Conservation (phyloP, 108 stramenopile genomes). For the Skeletonema tropicum region DNA sequence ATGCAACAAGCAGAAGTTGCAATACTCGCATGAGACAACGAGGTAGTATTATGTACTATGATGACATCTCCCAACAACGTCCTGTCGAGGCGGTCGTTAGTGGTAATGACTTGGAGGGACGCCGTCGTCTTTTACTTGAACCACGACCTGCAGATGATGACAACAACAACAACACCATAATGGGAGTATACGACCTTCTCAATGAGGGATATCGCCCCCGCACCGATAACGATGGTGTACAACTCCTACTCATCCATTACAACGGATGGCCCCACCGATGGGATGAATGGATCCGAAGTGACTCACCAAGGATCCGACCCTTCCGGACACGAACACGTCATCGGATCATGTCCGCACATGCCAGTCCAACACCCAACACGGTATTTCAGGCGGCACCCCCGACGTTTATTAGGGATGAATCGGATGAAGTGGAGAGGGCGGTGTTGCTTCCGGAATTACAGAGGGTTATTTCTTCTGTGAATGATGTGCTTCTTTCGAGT, state of each 20-base stretch:
- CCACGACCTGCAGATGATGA: constrained; percentile 46
- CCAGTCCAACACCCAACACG: constrained; percentile 71
- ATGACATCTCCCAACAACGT: not conserved
- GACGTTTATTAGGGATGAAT: constrained; percentile 63
- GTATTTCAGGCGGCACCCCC: constrained; percentile 70
- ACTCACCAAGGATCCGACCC: constrained; percentile 86
- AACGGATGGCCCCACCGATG: constrained; percentile 98
- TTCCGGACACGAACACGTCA: constrained; percentile 89
- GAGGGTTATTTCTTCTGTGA: constrained; percentile 55
- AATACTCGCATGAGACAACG: not conserved
- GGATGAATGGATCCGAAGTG: constrained; percentile 96
- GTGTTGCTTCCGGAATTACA: constrained; percentile 69
- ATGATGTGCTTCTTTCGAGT: constrained; percentile 47
- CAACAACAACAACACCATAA: constrained; percentile 42
- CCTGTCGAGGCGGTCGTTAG: constrained; percentile 69
- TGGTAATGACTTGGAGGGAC: constrained; percentile 79
- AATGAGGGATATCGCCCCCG: constrained; percentile 35
- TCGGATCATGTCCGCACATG: constrained; percentile 24
- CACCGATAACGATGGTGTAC: constrained; percentile 68
- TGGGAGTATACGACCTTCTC: constrained; percentile 17
- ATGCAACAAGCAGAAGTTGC: not conserved
- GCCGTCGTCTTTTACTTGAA: constrained; percentile 74
- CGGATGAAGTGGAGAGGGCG: constrained; percentile 64
- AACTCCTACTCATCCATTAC: constrained; percentile 91
- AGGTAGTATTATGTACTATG: not conserved